These are phyloP conservation scores for Trypanosoma caninum DNA, from an alignment of 208 protist species.

Conservation along the genomic window DNA sequence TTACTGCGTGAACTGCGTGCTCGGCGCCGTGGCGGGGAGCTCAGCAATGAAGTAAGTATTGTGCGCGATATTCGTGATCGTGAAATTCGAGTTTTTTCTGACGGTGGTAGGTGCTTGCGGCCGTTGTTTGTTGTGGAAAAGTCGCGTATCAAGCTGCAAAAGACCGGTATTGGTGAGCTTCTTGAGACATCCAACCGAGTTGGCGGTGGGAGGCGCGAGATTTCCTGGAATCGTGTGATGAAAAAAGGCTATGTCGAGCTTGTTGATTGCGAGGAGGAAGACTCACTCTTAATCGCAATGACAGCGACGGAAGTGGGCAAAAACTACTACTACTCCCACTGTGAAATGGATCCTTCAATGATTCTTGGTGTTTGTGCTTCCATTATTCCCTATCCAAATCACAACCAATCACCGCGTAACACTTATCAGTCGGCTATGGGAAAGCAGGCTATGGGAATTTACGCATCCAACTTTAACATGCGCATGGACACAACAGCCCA, in stretches of 20 bases:
- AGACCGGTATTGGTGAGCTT: conserved; percentile 29
- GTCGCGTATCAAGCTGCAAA: conserved; percentile 25
- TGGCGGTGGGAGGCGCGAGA: conserved; percentile 45
- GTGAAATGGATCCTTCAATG: conserved; percentile 97
- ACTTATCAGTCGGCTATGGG: conserved; percentile 98
- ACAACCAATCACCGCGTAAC: conserved; percentile 96
- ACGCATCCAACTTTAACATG: conserved; percentile 92
- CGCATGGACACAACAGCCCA: conserved; percentile 95
- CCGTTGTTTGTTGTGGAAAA: conserved; percentile 45
- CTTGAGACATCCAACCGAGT: conserved; percentile 21
- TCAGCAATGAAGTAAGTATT: conserved; percentile 46
- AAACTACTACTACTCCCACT: conserved; percentile 94
- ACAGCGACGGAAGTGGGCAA: conserved; percentile 55
- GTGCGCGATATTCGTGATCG: conserved; percentile 40
- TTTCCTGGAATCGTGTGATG: conserved; percentile 67
- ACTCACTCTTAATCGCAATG: conserved; percentile 46
- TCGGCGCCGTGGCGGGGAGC: conserved; percentile 28
- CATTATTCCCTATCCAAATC: conserved; percentile 97
- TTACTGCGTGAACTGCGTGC: conserved; percentile 32
- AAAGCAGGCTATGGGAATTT: conserved; percentile 96
- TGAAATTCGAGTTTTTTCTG: conserved; percentile 43
- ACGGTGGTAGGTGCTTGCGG: conserved; percentile 29
- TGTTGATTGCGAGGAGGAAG: conserved; percentile 44
- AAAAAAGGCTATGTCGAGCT: conserved; percentile 70
- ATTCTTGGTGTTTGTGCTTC: conserved; percentile 95